Evolutionary conservation across 495 filamentous ascomycete genomes (phyloP), one percentile per base, ranked within the genome.

Genomic region (Talaromyces trachyspermus): DNA sequence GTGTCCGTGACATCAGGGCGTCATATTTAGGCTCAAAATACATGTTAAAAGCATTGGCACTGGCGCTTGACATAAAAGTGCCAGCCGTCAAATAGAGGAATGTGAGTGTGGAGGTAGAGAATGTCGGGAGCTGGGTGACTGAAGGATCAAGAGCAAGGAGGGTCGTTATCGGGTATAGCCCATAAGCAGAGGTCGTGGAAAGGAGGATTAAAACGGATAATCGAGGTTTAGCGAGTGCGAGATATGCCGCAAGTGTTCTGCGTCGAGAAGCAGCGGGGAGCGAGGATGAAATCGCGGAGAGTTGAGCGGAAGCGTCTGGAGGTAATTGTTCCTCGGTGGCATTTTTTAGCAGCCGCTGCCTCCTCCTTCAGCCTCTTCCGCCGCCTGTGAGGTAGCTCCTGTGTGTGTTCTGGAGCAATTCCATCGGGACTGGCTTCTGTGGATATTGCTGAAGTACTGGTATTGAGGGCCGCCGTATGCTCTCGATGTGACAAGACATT

Each of bases 41-140:
- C 92, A 98, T 98, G 71, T 98, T 98, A 42, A 97, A 71, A 0
- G 92, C 83, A 56, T 97, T 98, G 37, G 92, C 92, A 52, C 83
- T 85, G 40, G 89, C 88, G 24, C 73, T 86, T 58, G 84, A 85
- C 6, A 97, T 77, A 12, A 91, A 79, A 1, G 92, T 98, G 39
- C 92, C 92, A 11, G 79, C 75, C 0, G 91, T 95, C 54, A 98
- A 80, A 75, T 94, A 96, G 49, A 91, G 71, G 14, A 98, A 83
- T 8, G 94, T 98, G 27, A 97, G 71, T 4, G 92, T 83, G 24
- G 84, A 89, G 5, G 92, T 83, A 11, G 84, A 89, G 38, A 98
- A 80, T 7, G 88, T 91, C 0, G 92, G 91, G 14, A 87, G 81
- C 35, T 76, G 74, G 20, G 83, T 80, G 40, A 84, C 78, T 9